Base-by-base conservation (phyloP, 208 protist species). In the Leishmania lainsoni region DNA sequence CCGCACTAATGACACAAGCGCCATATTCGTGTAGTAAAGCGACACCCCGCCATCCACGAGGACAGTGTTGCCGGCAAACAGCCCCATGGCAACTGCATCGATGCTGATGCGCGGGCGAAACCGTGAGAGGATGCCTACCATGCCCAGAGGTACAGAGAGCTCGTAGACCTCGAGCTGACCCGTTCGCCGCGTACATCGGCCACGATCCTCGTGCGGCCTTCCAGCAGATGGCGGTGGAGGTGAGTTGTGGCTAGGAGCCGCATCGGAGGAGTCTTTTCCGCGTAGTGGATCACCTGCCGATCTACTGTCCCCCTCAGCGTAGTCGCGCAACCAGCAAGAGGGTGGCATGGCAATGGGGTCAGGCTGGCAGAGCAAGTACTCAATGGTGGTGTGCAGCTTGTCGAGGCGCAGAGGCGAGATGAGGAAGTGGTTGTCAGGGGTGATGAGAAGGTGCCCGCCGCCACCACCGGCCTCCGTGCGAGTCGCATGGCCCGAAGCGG, bases 81-180 rank as follows among this genome's bases (percentile, higher is more conserved):
- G 81, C 22, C 84, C 87, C 88, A 91, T 92, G 26, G 83, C 82
- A 20, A 86, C 83, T 3, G 87, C 88, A 59, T 93, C 90, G 3
- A 90, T 73, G n/a, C 73, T 78, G 78, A 92, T 89, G 59, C 90
- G 87, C 1, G 88, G 84, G 39, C 88, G 88, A 75, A 88, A 92
- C 66, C 90, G 86, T 3, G 90, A 91, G 61, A 93, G 83, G 32
- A 92, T 83, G 45, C 87, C 90, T 35, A 94, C 82, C 73, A 90
- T 79, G 26, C 90, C 90, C 48, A 94, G 79, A 32, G 88, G 87
- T 39, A 94, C 90, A 29, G 86, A 79, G 29, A 92, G 75, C 78
- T 88, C 87, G 51, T 71, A 85, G 26, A 92, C 90, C 73, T 85
- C 78, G 59, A 81, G 66, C 42, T 71, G 72, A 48, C 74, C 83